phyloP scores from a whole-genome alignment of 169 alveolate genomes.

The Eimeria acervulina region DNA sequence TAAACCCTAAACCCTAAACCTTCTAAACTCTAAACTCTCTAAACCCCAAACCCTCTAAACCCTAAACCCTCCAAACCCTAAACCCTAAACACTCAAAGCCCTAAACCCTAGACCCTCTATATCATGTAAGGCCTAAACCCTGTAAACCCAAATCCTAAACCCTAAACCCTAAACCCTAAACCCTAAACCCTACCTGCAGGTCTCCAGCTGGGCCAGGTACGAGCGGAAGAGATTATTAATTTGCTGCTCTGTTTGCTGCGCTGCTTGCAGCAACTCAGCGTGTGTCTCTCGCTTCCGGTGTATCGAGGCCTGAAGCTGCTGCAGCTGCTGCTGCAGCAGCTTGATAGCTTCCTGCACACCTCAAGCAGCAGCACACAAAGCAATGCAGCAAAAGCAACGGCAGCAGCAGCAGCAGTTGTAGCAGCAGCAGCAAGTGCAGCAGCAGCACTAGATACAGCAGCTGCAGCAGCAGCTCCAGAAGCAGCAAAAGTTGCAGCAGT shows the following conservation, averaged over 20 bases:
- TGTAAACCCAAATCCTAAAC: neutral
- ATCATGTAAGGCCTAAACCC: neutral
- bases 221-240: neutral
- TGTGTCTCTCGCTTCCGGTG: constrained; percentile 20
- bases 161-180: neutral
- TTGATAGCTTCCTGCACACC: too few relatives aligned
- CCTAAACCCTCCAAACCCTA: too few relatives aligned
- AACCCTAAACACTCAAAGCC: neutral
- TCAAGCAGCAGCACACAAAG: neutral
- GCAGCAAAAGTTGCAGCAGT: too few relatives aligned
- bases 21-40: neutral
- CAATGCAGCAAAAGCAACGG: constrained; percentile 35
- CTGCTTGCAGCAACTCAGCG: neutral
- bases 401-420: neutral
- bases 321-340: constrained; percentile 56
- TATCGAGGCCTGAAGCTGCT: constrained; percentile 14
- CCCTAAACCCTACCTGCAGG: neutral
- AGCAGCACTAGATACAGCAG: too few relatives aligned
- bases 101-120: neutral
- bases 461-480: too few relatives aligned
- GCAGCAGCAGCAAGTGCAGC: neutral
- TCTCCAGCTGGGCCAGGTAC: constrained; percentile 5
- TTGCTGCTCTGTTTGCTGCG: neutral
- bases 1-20: constrained; percentile 28
- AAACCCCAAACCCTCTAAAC: too few relatives aligned